Conservation (phyloP, 2,329 filamentous ascomycete genomes). For the Ophiostoma piceae region DNA sequence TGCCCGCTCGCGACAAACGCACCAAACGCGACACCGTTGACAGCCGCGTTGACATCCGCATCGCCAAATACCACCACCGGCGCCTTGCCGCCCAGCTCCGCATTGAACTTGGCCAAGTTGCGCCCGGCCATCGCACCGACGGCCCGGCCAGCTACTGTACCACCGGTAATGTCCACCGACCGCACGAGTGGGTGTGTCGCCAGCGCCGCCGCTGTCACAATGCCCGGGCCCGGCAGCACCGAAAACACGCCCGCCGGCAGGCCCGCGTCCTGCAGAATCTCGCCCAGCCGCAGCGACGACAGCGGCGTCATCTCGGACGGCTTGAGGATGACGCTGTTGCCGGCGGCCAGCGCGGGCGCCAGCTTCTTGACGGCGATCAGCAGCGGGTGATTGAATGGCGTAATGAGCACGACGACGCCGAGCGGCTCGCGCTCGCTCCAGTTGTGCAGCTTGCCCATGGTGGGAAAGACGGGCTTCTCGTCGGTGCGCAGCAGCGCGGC, state of each 20-base stretch:
- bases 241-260: slow-evolving; percentile 66
- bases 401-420: slow-evolving; percentile 54
- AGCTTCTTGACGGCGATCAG: slow-evolving; percentile 57
- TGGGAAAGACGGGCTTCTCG: slow-evolving; percentile 61
- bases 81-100: slow-evolving; percentile 67
- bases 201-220: slow-evolving; percentile 48
- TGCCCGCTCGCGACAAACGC: slow-evolving; percentile 53
- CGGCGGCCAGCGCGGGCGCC: slow-evolving; percentile 54
- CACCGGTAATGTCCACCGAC: slow-evolving; percentile 72
- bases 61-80: slow-evolving; percentile 63
- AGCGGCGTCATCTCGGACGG: slow-evolving; percentile 59
- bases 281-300: slow-evolving; percentile 54
- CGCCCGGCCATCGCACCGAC: slow-evolving; percentile 62
- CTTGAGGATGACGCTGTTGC: slow-evolving; percentile 57
- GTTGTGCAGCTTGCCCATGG: slow-evolving; percentile 55
- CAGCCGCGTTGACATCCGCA: slow-evolving; percentile 60
- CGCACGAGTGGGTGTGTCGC: slow-evolving; percentile 48
- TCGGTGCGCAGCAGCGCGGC: slow-evolving; percentile 62
- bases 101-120: slow-evolving; percentile 64
- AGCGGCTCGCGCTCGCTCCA: slow-evolving; percentile 51
- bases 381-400: slow-evolving; percentile 55
- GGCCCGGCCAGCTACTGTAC: slow-evolving; percentile 62
- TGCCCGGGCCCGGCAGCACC: slow-evolving; percentile 53
- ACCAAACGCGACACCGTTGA: slow-evolving; percentile 62
- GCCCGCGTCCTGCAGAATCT: slow-evolving; percentile 59